phyloP scores from a whole-genome alignment of 1,284 basidiomycete species.

The Boletus smithii region DNA sequence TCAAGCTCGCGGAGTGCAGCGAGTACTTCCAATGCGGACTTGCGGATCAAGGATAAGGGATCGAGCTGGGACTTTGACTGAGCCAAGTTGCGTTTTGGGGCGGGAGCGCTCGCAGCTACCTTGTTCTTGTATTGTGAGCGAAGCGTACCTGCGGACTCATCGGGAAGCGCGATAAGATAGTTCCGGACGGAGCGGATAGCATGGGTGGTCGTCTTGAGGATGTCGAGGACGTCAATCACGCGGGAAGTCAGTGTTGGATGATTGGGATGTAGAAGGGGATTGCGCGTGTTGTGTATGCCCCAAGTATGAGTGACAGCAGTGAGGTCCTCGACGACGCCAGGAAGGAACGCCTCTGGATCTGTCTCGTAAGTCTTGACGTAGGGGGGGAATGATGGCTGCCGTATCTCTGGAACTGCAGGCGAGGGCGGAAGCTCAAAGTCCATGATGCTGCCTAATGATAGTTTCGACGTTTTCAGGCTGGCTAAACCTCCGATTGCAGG shows the following conservation, averaged over 20 bases:
- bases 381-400: slow-evolving; percentile 45
- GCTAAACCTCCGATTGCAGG: slow-evolving; percentile 65
- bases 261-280: slow-evolving; percentile 5
- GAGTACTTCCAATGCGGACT: slow-evolving; percentile 74
- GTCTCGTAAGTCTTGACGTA: slow-evolving; percentile 63
- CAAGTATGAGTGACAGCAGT: slow-evolving; percentile 56
- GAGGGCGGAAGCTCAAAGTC: slow-evolving; percentile 68
- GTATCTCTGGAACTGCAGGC: slow-evolving; percentile 49
- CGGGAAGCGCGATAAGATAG: slow-evolving; percentile 75
- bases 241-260: neutral
- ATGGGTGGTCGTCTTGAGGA: slow-evolving; percentile 71
- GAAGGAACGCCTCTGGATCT: slow-evolving; percentile 68
- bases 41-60: slow-evolving; percentile 64
- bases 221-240: slow-evolving; percentile 55
- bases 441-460: slow-evolving; percentile 39
- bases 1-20: slow-evolving; percentile 68
- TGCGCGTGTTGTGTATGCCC: slow-evolving; percentile 36
- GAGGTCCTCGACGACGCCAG: slow-evolving; percentile 69
- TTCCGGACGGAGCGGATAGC: slow-evolving; percentile 77
- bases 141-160: slow-evolving; percentile 57
- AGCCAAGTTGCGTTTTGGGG: slow-evolving; percentile 33
- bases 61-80: slow-evolving; percentile 43
- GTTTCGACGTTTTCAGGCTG: slow-evolving; percentile 37
- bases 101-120: slow-evolving; percentile 38
- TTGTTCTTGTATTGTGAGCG: slow-evolving; percentile 48